Base-by-base conservation (phyloP, 257 asterid species). In the Nicotiana noctiflora region DNA sequence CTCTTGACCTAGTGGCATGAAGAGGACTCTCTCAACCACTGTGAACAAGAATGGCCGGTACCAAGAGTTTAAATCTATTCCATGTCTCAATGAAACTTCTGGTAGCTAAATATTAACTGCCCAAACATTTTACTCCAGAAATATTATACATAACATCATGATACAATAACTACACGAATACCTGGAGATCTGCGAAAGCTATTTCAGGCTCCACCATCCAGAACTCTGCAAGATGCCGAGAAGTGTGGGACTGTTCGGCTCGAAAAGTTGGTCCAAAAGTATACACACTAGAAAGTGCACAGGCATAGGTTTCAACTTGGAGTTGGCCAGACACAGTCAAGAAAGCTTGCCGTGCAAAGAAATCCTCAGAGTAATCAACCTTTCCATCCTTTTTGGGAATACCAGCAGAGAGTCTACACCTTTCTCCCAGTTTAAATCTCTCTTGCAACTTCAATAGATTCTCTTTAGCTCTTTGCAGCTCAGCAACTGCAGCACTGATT, bases 151-250 rank as follows among this genome's bases (percentile, higher is more conserved):
- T 44, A 19, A 34, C 77, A 3, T 32, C 77, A 21, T 23, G 60
- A 17, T 5, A 2, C 77, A 44, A 72, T 46, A 25, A 64, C 17
- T 49, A 17, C 21, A 46, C n/a, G 66, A 79, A 83, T 83, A 93
- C 98, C 94, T 93, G 86, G 72, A 95, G 63, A 91, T 91, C 97
- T 74, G 99, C 99, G 83, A 91, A 96, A 37, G 98, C 97, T 63
- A 94, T 89, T 86, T 96, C 99, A 80, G 99, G 97, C 86, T 95
- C 99, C 88, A 95, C 98, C 99, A 95, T 95, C 97, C 99, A 92
- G 84, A 95, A 95, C 82, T 95, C 99, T 32, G 98, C 96, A 79
- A 95, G 94, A 88, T 95, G 98, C 83, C 99, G 89, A 6, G 97
- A 82, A 60, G 99, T 93, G 86, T 95, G 98, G 0, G 99, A 95